Evolutionary conservation across 2,329 filamentous ascomycete genomes (phyloP), one percentile per base, ranked within the genome.

Genomic region (Xylaria sp.): DNA sequence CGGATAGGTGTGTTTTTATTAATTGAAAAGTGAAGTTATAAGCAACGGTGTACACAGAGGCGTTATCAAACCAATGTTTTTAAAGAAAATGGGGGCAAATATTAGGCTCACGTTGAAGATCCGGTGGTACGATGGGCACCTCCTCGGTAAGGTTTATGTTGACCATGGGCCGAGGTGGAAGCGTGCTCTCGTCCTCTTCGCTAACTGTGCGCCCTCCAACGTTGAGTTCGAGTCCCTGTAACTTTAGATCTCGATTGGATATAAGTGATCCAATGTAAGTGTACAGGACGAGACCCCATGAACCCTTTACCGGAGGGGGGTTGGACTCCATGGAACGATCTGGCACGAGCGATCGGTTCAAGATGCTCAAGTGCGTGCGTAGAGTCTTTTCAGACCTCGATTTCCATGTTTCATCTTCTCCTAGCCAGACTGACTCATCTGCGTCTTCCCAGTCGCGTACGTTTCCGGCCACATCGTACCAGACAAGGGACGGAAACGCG

Each of bases 381-480:
- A 61, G 4, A 14, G 38, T 52, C 14, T 4, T 1, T 9, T 33
- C 2, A 5, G 33, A 4, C 15, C 21, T 1, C 5, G 1, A 17
- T 42, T 2, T 21, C 43, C 47, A 57, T 6, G 47, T 46, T 14
- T 14, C 5, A 14, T 15, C 23, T 21, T 11, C 23, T 15, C 19
- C 25, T 42, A 28, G 46, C 57, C 62, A 57, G 23, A 28, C 46
- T 3, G 15, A 35, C 1, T 56, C 38, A 11, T 19, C 15, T 9
- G 3, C 3, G 6, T 66, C 53, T 3, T n/a, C 37, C 80, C 80
- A 82, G 56, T 80, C 76, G 2, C 68, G 70, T 23, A 69, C 68
- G 19, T 69, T 65, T 4, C 74, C 78, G 55, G 75, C 74, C 23
- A 82, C 73, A 61, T 83, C 81, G 67, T 82, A 82, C 3, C 84